Evolutionary conservation across 768 basidiomycete genomes (phyloP).

Genomic region (Hemileccinum rubropunctum): DNA sequence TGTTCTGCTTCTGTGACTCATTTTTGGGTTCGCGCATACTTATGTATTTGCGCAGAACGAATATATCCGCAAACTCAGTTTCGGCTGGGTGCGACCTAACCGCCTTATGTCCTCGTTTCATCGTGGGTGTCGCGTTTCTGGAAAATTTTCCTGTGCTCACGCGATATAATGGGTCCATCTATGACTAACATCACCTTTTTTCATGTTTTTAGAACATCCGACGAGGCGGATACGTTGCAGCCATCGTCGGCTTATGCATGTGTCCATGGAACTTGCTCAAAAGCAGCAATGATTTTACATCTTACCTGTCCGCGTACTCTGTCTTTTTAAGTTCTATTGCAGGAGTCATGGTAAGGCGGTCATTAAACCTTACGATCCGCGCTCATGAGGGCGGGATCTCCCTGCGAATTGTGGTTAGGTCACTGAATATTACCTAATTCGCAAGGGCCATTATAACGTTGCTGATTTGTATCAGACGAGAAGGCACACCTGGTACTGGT

Average conservation of each 20-base stretch:
- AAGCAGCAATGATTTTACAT: conserved; percentile 71
- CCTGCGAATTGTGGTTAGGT: conserved; percentile 40
- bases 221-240: conserved; percentile 81
- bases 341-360: conserved; percentile 65
- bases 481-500: conserved; percentile 69
- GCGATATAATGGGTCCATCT: background rate
- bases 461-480: conserved; percentile 62
- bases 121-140: conserved; percentile 40
- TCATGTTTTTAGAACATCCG: conserved; percentile 60
- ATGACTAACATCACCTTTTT: background rate
- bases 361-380: background rate
- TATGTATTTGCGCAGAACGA: conserved; percentile 45
- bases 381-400: background rate
- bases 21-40: conserved; percentile 2
- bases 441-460: conserved; percentile 68
- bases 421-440: conserved; percentile 74
- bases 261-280: conserved; percentile 76
- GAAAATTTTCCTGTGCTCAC: background rate
- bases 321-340: conserved; percentile 81
- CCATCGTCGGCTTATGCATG: conserved; percentile 71
- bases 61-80: conserved; percentile 80
- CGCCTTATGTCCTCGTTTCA: conserved; percentile 71
- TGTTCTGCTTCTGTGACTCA: background rate
- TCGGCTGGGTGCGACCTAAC: conserved; percentile 84
- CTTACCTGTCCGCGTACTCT: conserved; percentile 79